Conservation (phyloP, 108 stramenopile genomes). For the Nitzschia sp. region DNA sequence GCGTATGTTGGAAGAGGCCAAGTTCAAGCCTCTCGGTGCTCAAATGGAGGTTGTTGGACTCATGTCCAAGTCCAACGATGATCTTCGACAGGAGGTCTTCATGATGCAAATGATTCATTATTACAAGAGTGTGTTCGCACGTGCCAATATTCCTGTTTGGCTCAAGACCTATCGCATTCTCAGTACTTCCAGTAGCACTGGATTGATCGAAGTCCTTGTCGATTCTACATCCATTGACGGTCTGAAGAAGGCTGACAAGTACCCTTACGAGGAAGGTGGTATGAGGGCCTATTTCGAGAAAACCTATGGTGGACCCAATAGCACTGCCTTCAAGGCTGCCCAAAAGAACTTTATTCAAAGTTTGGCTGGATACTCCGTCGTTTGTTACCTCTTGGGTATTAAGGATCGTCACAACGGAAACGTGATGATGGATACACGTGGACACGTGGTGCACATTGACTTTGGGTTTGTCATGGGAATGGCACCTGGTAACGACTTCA, state of each 20-base stretch:
- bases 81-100: conserved; percentile 95
- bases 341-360: conserved; percentile 86
- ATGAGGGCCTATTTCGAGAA: conserved; percentile 86
- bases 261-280: conserved; percentile 70
- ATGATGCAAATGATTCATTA: conserved; percentile 97
- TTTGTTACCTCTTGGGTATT: conserved; percentile 91
- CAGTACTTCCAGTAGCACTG: conserved; percentile 89
- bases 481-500: conserved; percentile 94
- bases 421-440: conserved; percentile 95
- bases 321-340: conserved; percentile 83
- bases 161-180: conserved; percentile 96
- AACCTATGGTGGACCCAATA: conserved; percentile 80
- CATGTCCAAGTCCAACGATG: conserved; percentile 98
- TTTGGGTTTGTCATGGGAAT: conserved; percentile 99
- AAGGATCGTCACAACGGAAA: conserved; percentile 99
- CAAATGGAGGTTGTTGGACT: conserved; percentile 65
- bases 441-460: conserved; percentile 97
- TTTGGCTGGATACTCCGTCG: conserved; percentile 90
- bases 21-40: conserved; percentile 40
- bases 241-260: conserved; percentile 90
- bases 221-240: conserved; percentile 94
- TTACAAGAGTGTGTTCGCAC: conserved; percentile 91
- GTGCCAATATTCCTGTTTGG: conserved; percentile 85
- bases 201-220: conserved; percentile 88
- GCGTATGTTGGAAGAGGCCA: conserved; percentile 64